Conservation (phyloP, 2,329 filamentous ascomycete species). For the Thermoascus crustaceus region DNA sequence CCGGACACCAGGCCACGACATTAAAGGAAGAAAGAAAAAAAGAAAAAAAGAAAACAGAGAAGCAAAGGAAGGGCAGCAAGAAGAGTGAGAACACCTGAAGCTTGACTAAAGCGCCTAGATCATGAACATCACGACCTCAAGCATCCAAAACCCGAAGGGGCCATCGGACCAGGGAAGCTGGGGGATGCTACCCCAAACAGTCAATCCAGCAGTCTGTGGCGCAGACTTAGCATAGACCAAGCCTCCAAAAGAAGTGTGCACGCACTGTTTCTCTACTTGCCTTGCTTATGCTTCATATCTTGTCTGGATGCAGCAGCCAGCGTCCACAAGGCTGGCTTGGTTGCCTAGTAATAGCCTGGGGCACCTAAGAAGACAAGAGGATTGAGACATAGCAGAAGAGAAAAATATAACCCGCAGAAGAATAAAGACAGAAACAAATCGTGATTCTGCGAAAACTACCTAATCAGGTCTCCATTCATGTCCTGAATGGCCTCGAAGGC, state of each 20-base stretch:
- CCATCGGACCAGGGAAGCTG: conserved; percentile 1
- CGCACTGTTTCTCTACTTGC: background rate
- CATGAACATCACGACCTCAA: background rate
- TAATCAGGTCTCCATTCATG: too few relatives aligned
- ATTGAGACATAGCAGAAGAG: too few relatives aligned
- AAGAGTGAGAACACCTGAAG: too few relatives aligned
- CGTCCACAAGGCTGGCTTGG: too few relatives aligned
- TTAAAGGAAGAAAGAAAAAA: background rate
- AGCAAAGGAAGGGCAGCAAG: background rate
- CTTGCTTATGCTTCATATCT: background rate
- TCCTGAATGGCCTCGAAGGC: too few relatives aligned
- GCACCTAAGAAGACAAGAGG: too few relatives aligned
- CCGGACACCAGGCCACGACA: too few relatives aligned
- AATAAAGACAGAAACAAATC: too few relatives aligned
- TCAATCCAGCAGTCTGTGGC: background rate
- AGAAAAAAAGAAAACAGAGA: background rate
- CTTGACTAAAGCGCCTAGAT: too few relatives aligned
- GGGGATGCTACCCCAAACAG: background rate
- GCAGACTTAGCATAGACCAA: background rate
- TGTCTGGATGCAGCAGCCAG: background rate
- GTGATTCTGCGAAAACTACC: too few relatives aligned
- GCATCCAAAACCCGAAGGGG: background rate
- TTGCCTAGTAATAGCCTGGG: too few relatives aligned
- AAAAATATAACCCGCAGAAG: too few relatives aligned
- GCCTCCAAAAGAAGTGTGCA: background rate